These are phyloP conservation scores for Aaosphaeria arxii DNA, from an alignment of 2,329 filamentous ascomycete species.

Conservation along the genomic window DNA sequence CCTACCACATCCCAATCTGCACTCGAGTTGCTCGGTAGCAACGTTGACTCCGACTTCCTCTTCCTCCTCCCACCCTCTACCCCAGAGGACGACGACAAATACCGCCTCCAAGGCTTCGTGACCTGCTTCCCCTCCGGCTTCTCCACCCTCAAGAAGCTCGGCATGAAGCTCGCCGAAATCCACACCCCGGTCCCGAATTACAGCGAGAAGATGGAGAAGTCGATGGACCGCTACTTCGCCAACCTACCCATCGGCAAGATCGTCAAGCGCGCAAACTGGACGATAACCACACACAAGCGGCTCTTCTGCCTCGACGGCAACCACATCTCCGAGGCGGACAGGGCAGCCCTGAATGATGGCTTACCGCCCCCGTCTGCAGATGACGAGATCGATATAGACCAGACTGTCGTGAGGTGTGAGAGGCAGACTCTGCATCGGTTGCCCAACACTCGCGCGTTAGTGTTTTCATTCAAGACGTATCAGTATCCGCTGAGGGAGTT, in stretches of 20 bases:
- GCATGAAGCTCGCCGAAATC: constrained; percentile 52
- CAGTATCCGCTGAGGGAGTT: constrained; percentile 55
- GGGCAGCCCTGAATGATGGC: background rate
- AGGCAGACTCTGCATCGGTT: constrained; percentile 61
- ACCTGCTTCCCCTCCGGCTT: constrained; percentile 60
- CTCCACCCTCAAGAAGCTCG: constrained; percentile 54
- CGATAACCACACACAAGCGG: constrained; percentile 40
- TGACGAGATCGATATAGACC: constrained; percentile 38
- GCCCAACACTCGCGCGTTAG: constrained; percentile 51
- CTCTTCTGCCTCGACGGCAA: constrained; percentile 43
- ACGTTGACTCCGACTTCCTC: constrained; percentile 60
- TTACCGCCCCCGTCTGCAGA: background rate
- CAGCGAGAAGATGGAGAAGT: constrained; percentile 52
- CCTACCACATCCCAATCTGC: constrained; percentile 31
- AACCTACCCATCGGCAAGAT: constrained; percentile 51
- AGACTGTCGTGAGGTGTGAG: constrained; percentile 53
- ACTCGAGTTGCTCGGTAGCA: constrained; percentile 48
- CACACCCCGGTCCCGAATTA: constrained; percentile 60
- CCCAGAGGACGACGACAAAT: constrained; percentile 37
- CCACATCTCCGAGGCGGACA: constrained; percentile 42
- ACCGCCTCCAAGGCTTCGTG: constrained; percentile 56
- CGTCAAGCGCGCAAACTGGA: constrained; percentile 57
- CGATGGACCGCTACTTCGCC: constrained; percentile 63
- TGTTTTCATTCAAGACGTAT: constrained; percentile 65
- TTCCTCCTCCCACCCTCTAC: constrained; percentile 48